Conservation (phyloP, 352 stramenopile species). For the Blastocystis hominis region DNA sequence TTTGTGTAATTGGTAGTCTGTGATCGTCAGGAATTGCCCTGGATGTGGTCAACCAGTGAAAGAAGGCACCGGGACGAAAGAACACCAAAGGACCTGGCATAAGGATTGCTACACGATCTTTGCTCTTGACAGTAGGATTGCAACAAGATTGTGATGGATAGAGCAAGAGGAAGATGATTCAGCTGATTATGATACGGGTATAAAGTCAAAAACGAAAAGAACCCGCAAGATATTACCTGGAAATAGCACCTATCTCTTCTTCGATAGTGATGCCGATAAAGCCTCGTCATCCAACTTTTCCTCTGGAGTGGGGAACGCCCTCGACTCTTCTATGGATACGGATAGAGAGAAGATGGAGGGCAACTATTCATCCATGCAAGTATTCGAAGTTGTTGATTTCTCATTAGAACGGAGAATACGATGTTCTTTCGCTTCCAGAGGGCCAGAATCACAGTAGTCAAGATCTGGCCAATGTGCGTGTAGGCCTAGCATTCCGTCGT, state of each 20-base stretch:
- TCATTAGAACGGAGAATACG: neutral
- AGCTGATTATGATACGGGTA: neutral
- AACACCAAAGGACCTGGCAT: slow-evolving; percentile 25
- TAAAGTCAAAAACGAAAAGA: slow-evolving; percentile 31
- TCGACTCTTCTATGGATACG: neutral
- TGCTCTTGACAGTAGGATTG: neutral
- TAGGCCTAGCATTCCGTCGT: neutral
- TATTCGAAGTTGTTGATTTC: neutral
- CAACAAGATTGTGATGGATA: neutral
- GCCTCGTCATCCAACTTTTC: neutral
- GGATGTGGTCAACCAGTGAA: slow-evolving; percentile 6
- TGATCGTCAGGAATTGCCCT: neutral
- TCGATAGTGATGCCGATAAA: neutral
- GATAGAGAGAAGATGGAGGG: neutral
- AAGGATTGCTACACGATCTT: slow-evolving; percentile 32
- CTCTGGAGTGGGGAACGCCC: neutral
- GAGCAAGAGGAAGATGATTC: slow-evolving; percentile 7
- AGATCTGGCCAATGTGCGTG: neutral
- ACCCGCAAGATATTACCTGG: slow-evolving; percentile 36
- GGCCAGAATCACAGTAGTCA: neutral
- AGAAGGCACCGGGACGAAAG: neutral
- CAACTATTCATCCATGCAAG: neutral
- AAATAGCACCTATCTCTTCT: slow-evolving; percentile 41
- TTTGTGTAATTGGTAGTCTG: neutral
- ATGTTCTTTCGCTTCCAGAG: neutral